Evolutionary conservation across 2,329 filamentous ascomycete species (phyloP).

Genomic region (Pseudopyricularia javanii): DNA sequence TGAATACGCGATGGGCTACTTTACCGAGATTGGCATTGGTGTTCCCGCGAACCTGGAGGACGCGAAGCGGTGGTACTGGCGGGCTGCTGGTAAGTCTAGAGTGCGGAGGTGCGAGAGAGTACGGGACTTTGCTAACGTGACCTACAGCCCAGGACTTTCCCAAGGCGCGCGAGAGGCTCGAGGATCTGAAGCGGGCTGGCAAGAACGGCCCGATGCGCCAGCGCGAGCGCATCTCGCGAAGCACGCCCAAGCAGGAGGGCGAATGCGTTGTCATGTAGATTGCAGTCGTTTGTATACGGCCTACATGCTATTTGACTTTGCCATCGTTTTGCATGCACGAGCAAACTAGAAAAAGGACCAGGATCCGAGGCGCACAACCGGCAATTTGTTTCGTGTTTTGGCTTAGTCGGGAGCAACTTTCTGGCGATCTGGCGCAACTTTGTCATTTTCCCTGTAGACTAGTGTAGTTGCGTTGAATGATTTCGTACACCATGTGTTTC

Average conservation of each 20-base stretch:
- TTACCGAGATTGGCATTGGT: constrained; percentile 90
- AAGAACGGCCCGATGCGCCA: constrained; percentile 54
- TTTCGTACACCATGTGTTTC: no score
- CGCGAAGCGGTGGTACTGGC: constrained; percentile 96
- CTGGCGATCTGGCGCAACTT: background rate
- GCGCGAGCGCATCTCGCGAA: constrained; percentile 69
- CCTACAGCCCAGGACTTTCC: constrained; percentile 83
- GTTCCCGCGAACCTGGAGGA: constrained; percentile 79
- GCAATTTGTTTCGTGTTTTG: background rate
- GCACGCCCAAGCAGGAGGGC: constrained; percentile 74
- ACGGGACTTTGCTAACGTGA: background rate
- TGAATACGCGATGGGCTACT: constrained; percentile 97
- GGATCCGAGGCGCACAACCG: background rate
- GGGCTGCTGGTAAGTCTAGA: constrained; percentile 73
- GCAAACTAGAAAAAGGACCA: background rate
- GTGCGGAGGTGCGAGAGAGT: background rate
- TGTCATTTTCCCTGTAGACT: background rate
- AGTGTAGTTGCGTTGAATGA: background rate
- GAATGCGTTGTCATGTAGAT: constrained; percentile 75
- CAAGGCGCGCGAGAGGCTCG: constrained; percentile 82
- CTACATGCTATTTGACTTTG: no score
- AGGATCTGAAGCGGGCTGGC: constrained; percentile 77
- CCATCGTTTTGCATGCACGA: background rate
- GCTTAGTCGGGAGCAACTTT: no score
- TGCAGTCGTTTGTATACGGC: background rate